Conservation (phyloP, 495 filamentous ascomycete species). For the Tuber aestivum region DNA sequence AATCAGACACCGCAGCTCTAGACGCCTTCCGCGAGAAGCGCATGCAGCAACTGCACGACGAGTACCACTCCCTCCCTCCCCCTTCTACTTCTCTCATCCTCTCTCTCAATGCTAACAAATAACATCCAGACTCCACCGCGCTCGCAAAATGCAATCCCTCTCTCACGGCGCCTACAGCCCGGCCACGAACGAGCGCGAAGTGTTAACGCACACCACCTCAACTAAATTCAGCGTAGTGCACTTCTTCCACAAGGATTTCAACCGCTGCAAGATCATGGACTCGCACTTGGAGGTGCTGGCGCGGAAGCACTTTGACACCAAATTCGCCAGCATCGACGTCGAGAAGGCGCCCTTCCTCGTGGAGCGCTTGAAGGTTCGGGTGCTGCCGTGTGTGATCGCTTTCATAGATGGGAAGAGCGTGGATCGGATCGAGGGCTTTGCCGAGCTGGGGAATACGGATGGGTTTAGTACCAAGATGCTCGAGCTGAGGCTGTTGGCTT, state of each 20-base stretch:
- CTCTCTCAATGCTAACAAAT: neutral
- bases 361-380: conserved; percentile 60
- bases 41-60: conserved; percentile 64
- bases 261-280: conserved; percentile 55
- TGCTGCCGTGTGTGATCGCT: conserved; percentile 69
- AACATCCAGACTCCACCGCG: conserved; percentile 10
- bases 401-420: conserved; percentile 63
- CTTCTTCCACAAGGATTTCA: conserved; percentile 71
- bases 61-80: conserved; percentile 42
- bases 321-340: conserved; percentile 64
- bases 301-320: conserved; percentile 59
- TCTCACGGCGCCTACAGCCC: conserved; percentile 53
- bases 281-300: conserved; percentile 49
- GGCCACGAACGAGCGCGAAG: conserved; percentile 57
- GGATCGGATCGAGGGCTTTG: conserved; percentile 69
- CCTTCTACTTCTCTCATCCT: neutral
- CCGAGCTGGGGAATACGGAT: conserved; percentile 61
- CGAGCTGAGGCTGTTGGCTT: conserved; percentile 57
- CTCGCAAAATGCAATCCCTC: conserved; percentile 43
- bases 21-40: conserved; percentile 63
- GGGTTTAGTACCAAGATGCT: conserved; percentile 58
- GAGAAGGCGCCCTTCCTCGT: conserved; percentile 69
- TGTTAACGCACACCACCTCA: conserved; percentile 58
- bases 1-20: conserved; percentile 55
- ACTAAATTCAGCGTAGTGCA: conserved; percentile 63